Base-by-base conservation (phyloP, 2,329 filamentous ascomycete species). In the Bimuria novae-zelandiae region DNA sequence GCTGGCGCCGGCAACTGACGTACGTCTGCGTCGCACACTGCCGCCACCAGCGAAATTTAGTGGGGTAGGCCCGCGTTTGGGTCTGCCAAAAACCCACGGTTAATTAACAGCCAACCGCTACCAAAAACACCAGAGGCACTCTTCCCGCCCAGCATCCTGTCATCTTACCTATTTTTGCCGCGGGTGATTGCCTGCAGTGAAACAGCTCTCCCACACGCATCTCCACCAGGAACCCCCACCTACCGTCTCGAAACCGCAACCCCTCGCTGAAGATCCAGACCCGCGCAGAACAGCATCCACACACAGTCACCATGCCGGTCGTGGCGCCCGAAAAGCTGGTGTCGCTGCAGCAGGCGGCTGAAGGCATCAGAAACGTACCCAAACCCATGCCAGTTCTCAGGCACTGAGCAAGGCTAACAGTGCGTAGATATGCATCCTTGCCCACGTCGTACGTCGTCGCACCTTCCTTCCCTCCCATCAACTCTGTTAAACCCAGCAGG, bases 241-340 rank as follows among this genome's bases (percentile, higher is more conserved):
- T 4, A 11, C 11, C 4, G 3, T 12, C 30, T 11, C 30, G 11
- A 4, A 33, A 33, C 10, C 33, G 33, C 16, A 7, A 17, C 33
- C 33, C 4, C 10, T 8, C 33, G 10, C 33, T 16, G 16, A 16
- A 36, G 33, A 12, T 16, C 14, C 33, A 7, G 14, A 16, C 33
- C 30, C 8, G 33, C 33, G n/a, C 12, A 7, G 10, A 36, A 16
- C 33, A 36, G 33, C n/a, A 36, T 3, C 33, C 3, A 16, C 33
- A 36, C 14, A 7, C 30, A 49, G 8, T 10, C 76, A 83, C 69
- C 54, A 99, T 99, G 94, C 93, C 94, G 61, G 87, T 97, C 62
- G 91, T 99, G 63, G 89, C 85, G 60, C 86, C 92, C 59, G 90
- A 97, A 64, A 92, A 95, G 81, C 85, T 99, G 70, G 89, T 94